These are phyloP conservation scores for Gossypium mustelinum DNA, from an alignment of 345 rosid genomes.

Conservation along the genomic window DNA sequence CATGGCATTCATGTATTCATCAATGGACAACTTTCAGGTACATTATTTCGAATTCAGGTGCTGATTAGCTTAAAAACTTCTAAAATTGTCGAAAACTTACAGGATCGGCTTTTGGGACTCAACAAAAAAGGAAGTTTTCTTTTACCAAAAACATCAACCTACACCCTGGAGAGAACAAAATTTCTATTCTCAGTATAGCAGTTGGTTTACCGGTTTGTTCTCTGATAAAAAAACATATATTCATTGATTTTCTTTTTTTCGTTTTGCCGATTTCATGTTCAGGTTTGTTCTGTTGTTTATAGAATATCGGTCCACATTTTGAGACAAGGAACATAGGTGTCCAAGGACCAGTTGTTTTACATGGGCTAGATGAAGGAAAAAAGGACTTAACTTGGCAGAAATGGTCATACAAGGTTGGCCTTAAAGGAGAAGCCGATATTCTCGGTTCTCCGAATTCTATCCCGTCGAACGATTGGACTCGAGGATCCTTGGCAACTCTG, in stretches of 20 bases:
- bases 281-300: conserved; percentile 7
- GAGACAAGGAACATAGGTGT: conserved; percentile 74
- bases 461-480: conserved; percentile 51
- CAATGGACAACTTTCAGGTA: conserved; percentile 73
- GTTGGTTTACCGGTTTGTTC: conserved; percentile 47
- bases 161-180: conserved; percentile 35
- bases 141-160: conserved; percentile 35
- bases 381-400: conserved; percentile 69
- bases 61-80: not conserved
- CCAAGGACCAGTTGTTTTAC: conserved; percentile 58
- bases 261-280: conserved; percentile 2
- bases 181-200: conserved; percentile 43
- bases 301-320: conserved; percentile 69
- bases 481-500: conserved; percentile 32
- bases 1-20: conserved; percentile 76
- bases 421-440: conserved; percentile 63
- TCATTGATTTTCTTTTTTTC: not conserved
- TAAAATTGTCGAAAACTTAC: conserved; percentile 10
- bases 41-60: not conserved
- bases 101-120: conserved; percentile 71
- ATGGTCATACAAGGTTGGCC: conserved; percentile 93
- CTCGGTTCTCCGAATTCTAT: conserved; percentile 43
- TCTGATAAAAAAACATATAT: not conserved
- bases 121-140: conserved; percentile 36
- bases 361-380: conserved; percentile 60